phyloP scores from a whole-genome alignment of 75 land plant genomes.

The Gnetum montanum region DNA sequence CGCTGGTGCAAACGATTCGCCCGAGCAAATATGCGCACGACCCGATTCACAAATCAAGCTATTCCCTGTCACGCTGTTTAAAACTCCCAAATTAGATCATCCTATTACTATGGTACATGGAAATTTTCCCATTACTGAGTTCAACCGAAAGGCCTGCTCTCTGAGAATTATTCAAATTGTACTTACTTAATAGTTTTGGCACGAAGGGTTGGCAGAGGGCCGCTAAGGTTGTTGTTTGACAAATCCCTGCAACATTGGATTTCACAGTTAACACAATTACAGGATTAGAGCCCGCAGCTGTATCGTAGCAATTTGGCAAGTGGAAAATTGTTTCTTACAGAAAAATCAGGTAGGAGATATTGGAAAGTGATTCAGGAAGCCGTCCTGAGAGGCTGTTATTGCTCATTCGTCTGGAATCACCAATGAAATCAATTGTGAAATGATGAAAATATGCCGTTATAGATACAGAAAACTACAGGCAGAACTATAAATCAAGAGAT shows the following conservation, averaged over 20 bases:
- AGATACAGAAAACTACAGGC: too few relatives aligned
- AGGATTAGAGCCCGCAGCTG: neutral
- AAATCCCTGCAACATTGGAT: conserved; percentile 65
- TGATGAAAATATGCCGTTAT: too few relatives aligned
- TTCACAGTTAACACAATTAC: too few relatives aligned
- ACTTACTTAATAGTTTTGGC: conserved; percentile 46
- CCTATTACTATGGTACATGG: neutral
- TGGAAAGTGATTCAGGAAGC: conserved; percentile 30
- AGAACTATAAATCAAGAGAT: too few relatives aligned
- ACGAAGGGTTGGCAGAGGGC: conserved; percentile 39
- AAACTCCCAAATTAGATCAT: neutral
- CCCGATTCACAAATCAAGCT: conserved; percentile 47
- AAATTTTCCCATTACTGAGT: neutral
- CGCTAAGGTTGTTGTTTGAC: conserved; percentile 56
- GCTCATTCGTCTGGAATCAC: conserved; percentile 25
- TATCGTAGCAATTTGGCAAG: neutral
- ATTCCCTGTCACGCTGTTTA: conserved; percentile 44
- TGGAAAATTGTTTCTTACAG: conserved; percentile 16
- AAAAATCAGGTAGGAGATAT: conserved; percentile 21
- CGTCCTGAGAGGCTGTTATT: conserved; percentile 45
- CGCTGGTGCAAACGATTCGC: conserved; percentile 37
- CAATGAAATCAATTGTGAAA: neutral
- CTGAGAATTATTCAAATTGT: too few relatives aligned
- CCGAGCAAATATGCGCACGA: conserved; percentile 47
- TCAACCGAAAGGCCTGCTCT: neutral